Percentiles rank a stretch among this genome's conserved stretches.
phyloP scores from a whole-genome alignment of 345 rosid species.

The Aethionema arabicum region DNA sequence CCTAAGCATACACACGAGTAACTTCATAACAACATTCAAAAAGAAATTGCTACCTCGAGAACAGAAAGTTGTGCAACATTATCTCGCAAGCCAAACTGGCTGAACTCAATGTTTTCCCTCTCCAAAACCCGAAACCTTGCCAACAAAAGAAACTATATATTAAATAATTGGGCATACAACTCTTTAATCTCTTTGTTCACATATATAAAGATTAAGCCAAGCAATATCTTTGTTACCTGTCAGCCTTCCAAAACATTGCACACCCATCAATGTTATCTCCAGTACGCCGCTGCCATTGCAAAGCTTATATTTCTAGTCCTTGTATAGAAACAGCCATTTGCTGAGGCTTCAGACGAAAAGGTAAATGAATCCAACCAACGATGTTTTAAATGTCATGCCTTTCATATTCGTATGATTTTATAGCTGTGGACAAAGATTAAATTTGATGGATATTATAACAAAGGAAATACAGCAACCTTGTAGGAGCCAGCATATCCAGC shows the following conservation, averaged over 20 bases:
- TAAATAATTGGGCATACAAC: neutral
- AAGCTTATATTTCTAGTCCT: slow-evolving; percentile 32
- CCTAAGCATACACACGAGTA: slow-evolving; percentile 1
- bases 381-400: slow-evolving; percentile 22
- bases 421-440: neutral
- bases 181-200: neutral
- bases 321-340: slow-evolving; percentile 26
- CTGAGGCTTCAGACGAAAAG: slow-evolving; percentile 29
- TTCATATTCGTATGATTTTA: neutral
- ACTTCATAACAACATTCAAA: neutral
- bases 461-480: slow-evolving; percentile 47
- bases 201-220: slow-evolving; percentile 6
- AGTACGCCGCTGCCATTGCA: slow-evolving; percentile 68
- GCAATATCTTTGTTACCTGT: slow-evolving; percentile 44
- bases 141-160: neutral
- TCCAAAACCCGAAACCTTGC: slow-evolving; percentile 63
- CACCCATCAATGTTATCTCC: slow-evolving; percentile 79
- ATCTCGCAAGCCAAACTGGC: slow-evolving; percentile 60
- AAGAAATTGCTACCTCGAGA: slow-evolving; percentile 56
- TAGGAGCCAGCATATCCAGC: slow-evolving; percentile 74
- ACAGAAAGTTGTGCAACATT: slow-evolving; percentile 80
- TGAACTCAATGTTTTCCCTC: slow-evolving; percentile 65
- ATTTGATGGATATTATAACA: slow-evolving; percentile 7
- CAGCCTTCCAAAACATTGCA: slow-evolving; percentile 75
- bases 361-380: slow-evolving; percentile 9